Evolutionary conservation across 805 yeast genomes (phyloP).

Genomic region (Priceomyces castillae): DNA sequence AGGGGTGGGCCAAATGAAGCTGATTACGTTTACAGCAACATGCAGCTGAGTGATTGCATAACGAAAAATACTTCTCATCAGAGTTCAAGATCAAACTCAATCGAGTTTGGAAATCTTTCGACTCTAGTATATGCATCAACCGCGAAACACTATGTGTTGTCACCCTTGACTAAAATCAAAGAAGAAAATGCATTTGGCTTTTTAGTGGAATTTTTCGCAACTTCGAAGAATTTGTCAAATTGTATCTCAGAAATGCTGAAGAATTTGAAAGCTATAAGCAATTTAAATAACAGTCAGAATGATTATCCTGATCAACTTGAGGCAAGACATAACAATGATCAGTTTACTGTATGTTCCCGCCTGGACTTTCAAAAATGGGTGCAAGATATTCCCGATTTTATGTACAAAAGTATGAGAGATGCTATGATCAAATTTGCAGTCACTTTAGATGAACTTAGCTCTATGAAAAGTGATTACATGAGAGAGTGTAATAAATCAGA

Average conservation of each 20-base stretch:
- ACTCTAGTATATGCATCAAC: slow-evolving; percentile 4
- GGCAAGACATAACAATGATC: background rate
- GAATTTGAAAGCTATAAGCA: background rate
- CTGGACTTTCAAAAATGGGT: slow-evolving; percentile 9
- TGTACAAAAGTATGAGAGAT: slow-evolving; percentile 6
- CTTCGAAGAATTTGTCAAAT: slow-evolving; percentile 1
- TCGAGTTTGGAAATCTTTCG: slow-evolving; percentile 1
- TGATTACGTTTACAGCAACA: background rate
- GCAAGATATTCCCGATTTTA: slow-evolving; percentile 6
- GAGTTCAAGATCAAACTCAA: background rate
- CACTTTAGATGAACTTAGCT: slow-evolving; percentile 5
- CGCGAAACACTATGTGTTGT: background rate
- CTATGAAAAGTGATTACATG: slow-evolving; percentile 4
- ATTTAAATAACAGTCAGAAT: background rate
- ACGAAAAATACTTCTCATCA: background rate
- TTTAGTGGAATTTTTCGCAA: slow-evolving; percentile 2
- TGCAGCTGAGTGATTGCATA: background rate
- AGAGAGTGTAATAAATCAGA: background rate
- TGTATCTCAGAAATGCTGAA: slow-evolving; percentile 1
- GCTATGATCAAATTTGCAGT: slow-evolving; percentile 2
- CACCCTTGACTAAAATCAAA: background rate
- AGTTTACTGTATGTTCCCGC: background rate
- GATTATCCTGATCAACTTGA: background rate
- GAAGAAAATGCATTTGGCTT: slow-evolving; percentile 5
- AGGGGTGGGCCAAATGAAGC: background rate